Evolutionary conservation across 2,329 filamentous ascomycete genomes (phyloP).

Genomic region (Aspergillus ibericus): DNA sequence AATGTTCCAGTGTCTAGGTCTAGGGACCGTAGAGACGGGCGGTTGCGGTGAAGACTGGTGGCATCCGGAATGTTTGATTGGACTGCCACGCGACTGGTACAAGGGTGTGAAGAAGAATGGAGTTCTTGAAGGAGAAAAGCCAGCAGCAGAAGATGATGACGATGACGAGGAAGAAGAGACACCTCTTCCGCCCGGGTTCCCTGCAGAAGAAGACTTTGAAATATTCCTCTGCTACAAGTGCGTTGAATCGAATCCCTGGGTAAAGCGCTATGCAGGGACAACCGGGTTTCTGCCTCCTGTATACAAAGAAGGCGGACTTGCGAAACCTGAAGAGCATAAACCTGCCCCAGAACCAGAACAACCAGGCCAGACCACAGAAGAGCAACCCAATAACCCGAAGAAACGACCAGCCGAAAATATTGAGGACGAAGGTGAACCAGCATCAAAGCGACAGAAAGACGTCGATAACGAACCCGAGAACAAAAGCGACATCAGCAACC

Average conservation of each 20-base stretch:
- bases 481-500: background rate
- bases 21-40: conserved; percentile 75
- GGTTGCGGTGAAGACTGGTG: conserved; percentile 98
- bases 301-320: conserved; percentile 45
- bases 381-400: conserved; percentile 42
- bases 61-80: conserved; percentile 88
- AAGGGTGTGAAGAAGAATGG: conserved; percentile 24
- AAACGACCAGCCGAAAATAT: conserved; percentile 65
- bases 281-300: conserved; percentile 77
- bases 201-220: conserved; percentile 84
- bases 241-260: conserved; percentile 82
- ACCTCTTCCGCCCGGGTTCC: conserved; percentile 81
- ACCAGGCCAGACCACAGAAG: background rate
- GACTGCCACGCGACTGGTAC: conserved; percentile 70
- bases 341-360: background rate
- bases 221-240: conserved; percentile 94
- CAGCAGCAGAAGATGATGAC: background rate
- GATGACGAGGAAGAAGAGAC: conserved; percentile 54
- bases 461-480: conserved; percentile 7
- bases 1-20: conserved; percentile 94
- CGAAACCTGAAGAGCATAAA: conserved; percentile 3
- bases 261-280: conserved; percentile 81
- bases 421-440: conserved; percentile 20
- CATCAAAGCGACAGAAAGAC: conserved; percentile 52
- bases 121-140: conserved; percentile 14